These are phyloP conservation scores for Colletotrichum sansevieriae DNA, from an alignment of 2,329 filamentous ascomycete species.

Conservation along the genomic window DNA sequence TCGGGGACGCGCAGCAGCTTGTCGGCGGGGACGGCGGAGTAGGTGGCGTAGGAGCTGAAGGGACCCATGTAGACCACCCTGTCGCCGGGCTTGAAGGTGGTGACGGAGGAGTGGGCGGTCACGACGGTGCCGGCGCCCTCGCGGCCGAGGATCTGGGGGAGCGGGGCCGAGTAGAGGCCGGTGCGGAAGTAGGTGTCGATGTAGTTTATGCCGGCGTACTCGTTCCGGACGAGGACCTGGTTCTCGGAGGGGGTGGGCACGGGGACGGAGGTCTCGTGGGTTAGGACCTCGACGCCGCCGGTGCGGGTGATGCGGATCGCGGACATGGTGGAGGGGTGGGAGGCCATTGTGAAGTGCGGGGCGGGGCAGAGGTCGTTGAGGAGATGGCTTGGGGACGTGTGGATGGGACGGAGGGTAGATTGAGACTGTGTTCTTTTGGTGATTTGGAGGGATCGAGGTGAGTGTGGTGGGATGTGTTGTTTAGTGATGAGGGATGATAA, in stretches of 20 bases:
- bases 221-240: constrained; percentile 84
- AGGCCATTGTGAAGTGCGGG: constrained; percentile 38
- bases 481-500: not conserved
- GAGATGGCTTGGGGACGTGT: not conserved
- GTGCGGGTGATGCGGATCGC: constrained; percentile 79
- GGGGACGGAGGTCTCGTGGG: constrained; percentile 78
- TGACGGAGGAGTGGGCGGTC: constrained; percentile 65
- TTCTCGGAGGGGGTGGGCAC: constrained; percentile 77
- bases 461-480: not conserved
- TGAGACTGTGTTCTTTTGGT: not conserved
- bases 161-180: constrained; percentile 80
- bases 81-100: constrained; percentile 74
- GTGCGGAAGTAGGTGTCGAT: constrained; percentile 93
- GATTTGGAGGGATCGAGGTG: too few species aligned
- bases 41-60: constrained; percentile 67
- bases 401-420: not conserved
- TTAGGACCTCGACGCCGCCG: constrained; percentile 78
- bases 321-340: constrained; percentile 69
- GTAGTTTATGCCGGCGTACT: constrained; percentile 85
- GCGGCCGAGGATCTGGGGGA: constrained; percentile 83
- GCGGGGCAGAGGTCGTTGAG: constrained; percentile 11
- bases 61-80: constrained; percentile 77
- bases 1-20: constrained; percentile 74
- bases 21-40: constrained; percentile 64
- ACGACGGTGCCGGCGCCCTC: constrained; percentile 82